Evolutionary conservation across 768 basidiomycete species (phyloP), one percentile per base, ranked within the genome.

Genomic region (Antrodiella citrinella): DNA sequence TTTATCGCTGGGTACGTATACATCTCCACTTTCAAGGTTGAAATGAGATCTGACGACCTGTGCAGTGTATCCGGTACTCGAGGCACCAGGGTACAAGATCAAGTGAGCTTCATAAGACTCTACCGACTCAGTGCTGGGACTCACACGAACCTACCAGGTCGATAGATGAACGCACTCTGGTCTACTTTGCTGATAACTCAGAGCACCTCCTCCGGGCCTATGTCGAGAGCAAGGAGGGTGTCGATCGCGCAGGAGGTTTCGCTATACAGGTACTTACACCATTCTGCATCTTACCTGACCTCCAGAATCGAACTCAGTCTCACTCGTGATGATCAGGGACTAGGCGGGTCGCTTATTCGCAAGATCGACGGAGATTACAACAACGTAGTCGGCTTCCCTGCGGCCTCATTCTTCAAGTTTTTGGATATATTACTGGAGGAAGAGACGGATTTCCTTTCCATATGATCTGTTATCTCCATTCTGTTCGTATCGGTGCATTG

Each of bases 341-440:
- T 86, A 2, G 95, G 95, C 0, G 86, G 85, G 2, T 51, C 91
- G 42, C 71, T 98, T 38, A 69, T 97, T 48, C 76, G 88, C 46
- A 88, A 89, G 59, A 77, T 96, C 20, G 88, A 95, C 45, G 93
- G 92, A 0, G 89, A 92, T 57, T 95, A 84, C 60, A 75, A 87
- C 57, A 97, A 96, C 57, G 84, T 90, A 1, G 91, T 93, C 12
- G 94, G 93, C 3, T 97, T 96, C 64, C 94, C 94, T 1, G 88
- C 82, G 0, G 78, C 91, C 4, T 86, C 87, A 5, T 92, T 92
- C 67, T 83, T 91, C 66, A 79, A 78, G 43, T 76, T 86, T 45
- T 59, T 92, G 39, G 82, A 86, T 47, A 56, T 76, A n/a, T 62
- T 88, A 10, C 69, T 80, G 10, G 85, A 88, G 22, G 86, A 91